Evolutionary conservation across 441 rosid genomes (phyloP).

Genomic region (Adansonia gregorii): DNA sequence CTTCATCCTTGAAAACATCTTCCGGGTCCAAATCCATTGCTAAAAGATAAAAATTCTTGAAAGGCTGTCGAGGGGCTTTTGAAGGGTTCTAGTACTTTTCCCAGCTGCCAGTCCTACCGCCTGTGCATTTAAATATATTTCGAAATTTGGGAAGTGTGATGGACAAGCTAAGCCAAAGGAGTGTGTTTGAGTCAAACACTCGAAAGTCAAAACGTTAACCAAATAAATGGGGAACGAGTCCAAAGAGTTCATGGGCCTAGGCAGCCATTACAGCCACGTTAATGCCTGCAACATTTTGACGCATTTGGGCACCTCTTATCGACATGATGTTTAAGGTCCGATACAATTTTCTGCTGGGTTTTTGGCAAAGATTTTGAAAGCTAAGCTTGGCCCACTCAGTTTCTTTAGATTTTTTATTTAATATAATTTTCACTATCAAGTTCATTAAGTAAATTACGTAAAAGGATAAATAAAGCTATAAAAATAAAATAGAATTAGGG

Average conservation of each 20-base stretch:
- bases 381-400: background rate
- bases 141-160: slow-evolving; percentile 4
- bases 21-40: slow-evolving; percentile 78
- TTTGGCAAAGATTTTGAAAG: background rate
- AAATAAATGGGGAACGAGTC: no score
- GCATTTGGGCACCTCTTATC: no score
- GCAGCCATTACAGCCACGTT: background rate
- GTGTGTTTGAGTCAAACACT: background rate
- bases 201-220: no score
- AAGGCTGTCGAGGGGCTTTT: background rate
- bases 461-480: no score
- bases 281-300: no score
- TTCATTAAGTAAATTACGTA: no score
- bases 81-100: background rate
- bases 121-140: slow-evolving; percentile 14
- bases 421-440: no score
- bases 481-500: no score
- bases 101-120: background rate
- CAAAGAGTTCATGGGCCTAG: background rate
- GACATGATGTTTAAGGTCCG: background rate
- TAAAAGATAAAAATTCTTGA: background rate
- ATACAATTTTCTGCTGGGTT: background rate
- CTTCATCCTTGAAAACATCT: slow-evolving; percentile 85
- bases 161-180: slow-evolving; percentile 23
- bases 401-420: background rate